Evolutionary conservation across 306 rosid genomes (phyloP).

Genomic region (Acacia crassicarpa): DNA sequence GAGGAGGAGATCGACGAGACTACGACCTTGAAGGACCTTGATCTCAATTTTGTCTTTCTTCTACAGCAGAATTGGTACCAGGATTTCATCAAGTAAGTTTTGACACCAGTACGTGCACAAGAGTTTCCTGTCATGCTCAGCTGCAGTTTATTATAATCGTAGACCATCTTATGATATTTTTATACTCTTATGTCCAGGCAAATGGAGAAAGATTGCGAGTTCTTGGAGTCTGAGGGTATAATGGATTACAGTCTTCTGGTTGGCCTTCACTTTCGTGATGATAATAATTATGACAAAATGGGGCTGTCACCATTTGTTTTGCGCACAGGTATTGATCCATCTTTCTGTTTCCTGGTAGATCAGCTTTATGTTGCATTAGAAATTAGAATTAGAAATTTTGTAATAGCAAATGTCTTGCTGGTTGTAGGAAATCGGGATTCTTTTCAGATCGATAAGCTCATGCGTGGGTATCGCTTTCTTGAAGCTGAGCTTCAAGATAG

Average conservation of each 20-base stretch:
- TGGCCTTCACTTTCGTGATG: slow-evolving; percentile 93
- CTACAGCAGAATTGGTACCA: slow-evolving; percentile 73
- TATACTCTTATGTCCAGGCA: slow-evolving; percentile 56
- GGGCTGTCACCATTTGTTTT: slow-evolving; percentile 83
- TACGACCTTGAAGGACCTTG: slow-evolving; percentile 95
- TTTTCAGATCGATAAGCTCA: slow-evolving; percentile 76
- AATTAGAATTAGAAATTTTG: background rate
- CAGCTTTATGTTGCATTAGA: slow-evolving; percentile 7
- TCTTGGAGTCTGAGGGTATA: slow-evolving; percentile 93
- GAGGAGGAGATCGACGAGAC: slow-evolving; percentile 97
- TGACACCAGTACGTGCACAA: background rate
- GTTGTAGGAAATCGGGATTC: slow-evolving; percentile 77
- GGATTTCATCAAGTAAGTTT: slow-evolving; percentile 76
- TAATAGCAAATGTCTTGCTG: slow-evolving; percentile 9
- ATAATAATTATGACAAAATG: slow-evolving; percentile 73
- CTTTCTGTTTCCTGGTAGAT: background rate
- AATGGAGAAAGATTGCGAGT: slow-evolving; percentile 89
- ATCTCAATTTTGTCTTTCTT: slow-evolving; percentile 89
- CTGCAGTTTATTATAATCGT: background rate
- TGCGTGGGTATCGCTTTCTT: slow-evolving; percentile 92
- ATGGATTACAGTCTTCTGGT: slow-evolving; percentile 98
- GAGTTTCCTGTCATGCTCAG: background rate
- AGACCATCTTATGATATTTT: slow-evolving; percentile 30
- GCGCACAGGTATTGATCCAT: slow-evolving; percentile 73
- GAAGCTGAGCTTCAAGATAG: slow-evolving; percentile 94